These are phyloP conservation scores for Cercospora sp. DNA, from an alignment of 2,329 filamentous ascomycete species.

Conservation along the genomic window DNA sequence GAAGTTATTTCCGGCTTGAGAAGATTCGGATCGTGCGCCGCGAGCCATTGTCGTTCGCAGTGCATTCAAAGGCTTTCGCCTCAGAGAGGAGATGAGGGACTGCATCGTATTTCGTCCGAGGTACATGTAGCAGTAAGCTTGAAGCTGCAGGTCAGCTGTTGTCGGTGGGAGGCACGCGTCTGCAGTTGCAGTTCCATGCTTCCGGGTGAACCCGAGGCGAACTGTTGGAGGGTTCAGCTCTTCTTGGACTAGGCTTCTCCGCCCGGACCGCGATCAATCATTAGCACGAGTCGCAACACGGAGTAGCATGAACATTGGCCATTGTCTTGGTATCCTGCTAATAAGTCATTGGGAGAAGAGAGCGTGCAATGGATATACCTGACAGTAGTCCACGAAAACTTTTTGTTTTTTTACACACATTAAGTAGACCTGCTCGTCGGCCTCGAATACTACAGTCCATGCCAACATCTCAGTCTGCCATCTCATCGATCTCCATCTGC, in stretches of 20 bases:
- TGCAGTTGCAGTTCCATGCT: background rate
- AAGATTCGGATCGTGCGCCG: constrained; percentile 14
- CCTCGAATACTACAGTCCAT: background rate
- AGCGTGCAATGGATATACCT: background rate
- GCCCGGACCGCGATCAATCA: background rate
- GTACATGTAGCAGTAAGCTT: background rate
- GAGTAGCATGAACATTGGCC: background rate
- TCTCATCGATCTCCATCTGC: background rate
- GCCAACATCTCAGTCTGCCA: background rate
- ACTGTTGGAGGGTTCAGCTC: background rate
- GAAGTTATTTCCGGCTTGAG: constrained; percentile 21
- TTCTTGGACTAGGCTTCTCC: background rate
- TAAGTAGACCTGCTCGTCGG: background rate
- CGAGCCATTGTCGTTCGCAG: background rate
- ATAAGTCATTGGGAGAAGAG: background rate
- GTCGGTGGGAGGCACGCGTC: background rate
- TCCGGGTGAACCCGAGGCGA: background rate
- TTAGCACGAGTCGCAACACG: background rate
- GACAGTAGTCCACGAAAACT: background rate
- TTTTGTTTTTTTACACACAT: background rate
- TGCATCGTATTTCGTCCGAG: constrained; percentile 4
- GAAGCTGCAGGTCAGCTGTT: background rate
- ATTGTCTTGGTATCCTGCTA: background rate
- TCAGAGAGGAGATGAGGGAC: background rate
- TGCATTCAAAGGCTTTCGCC: background rate